Base-by-base conservation (phyloP, 2,329 filamentous ascomycete genomes). In the Exophiala sp. region DNA sequence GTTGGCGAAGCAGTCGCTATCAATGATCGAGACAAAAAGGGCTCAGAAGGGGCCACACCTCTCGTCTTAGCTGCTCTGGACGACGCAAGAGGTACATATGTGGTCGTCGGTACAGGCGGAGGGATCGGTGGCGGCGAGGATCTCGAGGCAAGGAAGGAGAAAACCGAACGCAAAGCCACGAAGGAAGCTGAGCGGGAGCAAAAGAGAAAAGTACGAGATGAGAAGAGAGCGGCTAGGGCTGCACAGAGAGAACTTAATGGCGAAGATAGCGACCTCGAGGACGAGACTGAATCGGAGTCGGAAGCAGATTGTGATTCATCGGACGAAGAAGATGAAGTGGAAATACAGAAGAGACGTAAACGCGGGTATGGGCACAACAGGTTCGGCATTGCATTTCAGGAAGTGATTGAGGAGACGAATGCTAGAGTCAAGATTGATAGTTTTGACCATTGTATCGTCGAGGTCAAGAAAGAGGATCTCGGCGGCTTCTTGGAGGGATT, bases 371-470 rank as follows among this genome's bases (percentile, higher is more conserved):
- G 91, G 1, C 75, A 89, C 48, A 99, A 97, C 72, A 84, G 88
- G 46, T 99, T 99, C 66, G 94, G 94, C 6, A 91, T 87, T 65
- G 92, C 94, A 2, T 99, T 99, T 70, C 91, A 96, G 69, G 91
- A 96, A 66, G 94, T 97, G 0, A 88, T 96, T 2, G 83, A 87
- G 47, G 90, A 96, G 76, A 97, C 92, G 12, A 94, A 86, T 55
- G 89, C 92, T 0, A 76, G 91, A 12, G 91, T 97, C 16, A 79
- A 91, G 56, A 95, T 96, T 67, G 94, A 99, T 72, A 95, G 89
- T 70, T 99, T 99, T 66, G 94, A 99, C 72, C 89, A 96, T 69
- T 95, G 90, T 66, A 94, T 97, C 6, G 91, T 97, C 43, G 94
- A 99, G 70, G 92, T 99, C n/a, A 86, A 86, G 72, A 96, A 96